Conservation (phyloP, 208 protist species). For the Trypanosoma lewisi region DNA sequence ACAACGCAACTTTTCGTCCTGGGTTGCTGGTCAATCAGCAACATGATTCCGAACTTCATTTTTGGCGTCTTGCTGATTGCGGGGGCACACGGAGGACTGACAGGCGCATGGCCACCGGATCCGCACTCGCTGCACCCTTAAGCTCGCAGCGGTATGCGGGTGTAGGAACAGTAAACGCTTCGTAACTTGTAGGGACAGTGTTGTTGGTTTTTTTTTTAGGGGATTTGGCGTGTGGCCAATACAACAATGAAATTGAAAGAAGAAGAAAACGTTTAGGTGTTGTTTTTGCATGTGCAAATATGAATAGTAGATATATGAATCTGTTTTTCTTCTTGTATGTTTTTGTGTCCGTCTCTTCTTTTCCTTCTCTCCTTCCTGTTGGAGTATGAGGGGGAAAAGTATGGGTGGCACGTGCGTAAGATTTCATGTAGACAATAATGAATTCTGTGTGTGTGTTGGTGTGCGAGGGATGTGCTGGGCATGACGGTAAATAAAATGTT, state of each 20-base stretch:
- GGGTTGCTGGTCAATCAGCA: slow-evolving; percentile 70
- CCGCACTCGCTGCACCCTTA: slow-evolving; percentile 82
- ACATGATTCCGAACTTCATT: slow-evolving; percentile 78
- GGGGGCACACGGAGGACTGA: slow-evolving; percentile 76
- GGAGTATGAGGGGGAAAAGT: not conserved
- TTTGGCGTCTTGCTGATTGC: slow-evolving; percentile 72
- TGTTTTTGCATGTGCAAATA: no score
- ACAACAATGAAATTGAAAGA: no score
- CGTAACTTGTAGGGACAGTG: slow-evolving; percentile 19
- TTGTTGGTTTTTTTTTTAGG: no score
- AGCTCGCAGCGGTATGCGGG: not conserved
- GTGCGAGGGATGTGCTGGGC: no score
- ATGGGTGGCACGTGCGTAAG: no score
- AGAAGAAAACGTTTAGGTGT: not conserved
- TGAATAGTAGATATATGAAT: no score
- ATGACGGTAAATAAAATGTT: no score
- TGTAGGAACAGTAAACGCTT: no score
- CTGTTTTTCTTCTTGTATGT: not conserved
- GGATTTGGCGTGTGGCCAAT: not conserved
- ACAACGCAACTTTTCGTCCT: slow-evolving; percentile 81
- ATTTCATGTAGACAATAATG: no score
- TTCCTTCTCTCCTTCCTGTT: not conserved
- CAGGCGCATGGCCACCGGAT: slow-evolving; percentile 78
- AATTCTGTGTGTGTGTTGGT: no score
- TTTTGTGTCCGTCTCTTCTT: not conserved